These are phyloP conservation scores for Cicer yamashitae DNA, from an alignment of 306 rosid genomes.

Conservation along the genomic window DNA sequence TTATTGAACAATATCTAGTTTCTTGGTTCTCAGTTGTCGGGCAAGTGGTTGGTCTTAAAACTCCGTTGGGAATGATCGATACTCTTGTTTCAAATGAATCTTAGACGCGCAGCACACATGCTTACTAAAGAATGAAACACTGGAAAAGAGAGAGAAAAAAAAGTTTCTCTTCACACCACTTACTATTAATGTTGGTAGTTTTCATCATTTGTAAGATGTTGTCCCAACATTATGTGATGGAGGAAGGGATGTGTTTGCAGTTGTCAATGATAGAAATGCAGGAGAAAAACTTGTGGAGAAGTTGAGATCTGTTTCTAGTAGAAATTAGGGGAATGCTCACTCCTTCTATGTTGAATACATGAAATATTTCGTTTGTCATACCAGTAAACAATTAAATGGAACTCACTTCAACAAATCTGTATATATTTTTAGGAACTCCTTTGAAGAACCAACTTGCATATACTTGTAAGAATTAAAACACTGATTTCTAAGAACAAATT, in stretches of 20 bases:
- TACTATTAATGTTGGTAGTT: too few species aligned
- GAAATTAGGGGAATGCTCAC: too few species aligned
- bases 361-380: too few species aligned
- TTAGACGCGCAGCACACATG: not conserved
- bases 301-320: not conserved
- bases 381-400: too few species aligned
- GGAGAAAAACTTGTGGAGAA: not conserved
- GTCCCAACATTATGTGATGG: slow-evolving; percentile 1
- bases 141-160: not conserved
- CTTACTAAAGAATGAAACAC: slow-evolving; percentile 22
- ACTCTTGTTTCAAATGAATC: slow-evolving; percentile 13
- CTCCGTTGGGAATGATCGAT: slow-evolving; percentile 62
- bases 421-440: too few species aligned
- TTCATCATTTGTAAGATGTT: not conserved
- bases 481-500: too few species aligned
- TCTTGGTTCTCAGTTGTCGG: slow-evolving; percentile 91
- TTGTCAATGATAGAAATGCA: not conserved
- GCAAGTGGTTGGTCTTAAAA: slow-evolving; percentile 75
- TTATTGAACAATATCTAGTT: slow-evolving; percentile 59
- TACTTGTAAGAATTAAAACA: too few species aligned
- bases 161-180: not conserved
- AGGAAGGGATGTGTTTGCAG: not conserved
- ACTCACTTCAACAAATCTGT: too few species aligned
- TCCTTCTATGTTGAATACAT: too few species aligned
- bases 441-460: too few species aligned